Percentiles rank a stretch among this genome's conserved stretches.
phyloP scores from a whole-genome alignment of 2,329 filamentous ascomycete genomes.

The Sporothrix schenckii region DNA sequence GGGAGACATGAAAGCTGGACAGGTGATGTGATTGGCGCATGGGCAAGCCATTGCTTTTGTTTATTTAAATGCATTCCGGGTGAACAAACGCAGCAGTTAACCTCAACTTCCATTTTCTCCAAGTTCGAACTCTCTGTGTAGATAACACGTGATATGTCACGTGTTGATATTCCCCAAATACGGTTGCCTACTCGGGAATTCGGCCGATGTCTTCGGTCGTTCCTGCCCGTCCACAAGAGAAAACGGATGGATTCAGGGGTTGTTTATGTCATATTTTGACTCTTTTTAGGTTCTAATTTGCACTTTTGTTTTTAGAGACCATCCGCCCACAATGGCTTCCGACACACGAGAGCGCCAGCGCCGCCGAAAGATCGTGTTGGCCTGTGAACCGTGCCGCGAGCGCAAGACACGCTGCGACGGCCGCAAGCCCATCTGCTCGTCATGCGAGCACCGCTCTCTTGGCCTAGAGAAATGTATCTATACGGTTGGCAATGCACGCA shows the following conservation, averaged over 20 bases:
- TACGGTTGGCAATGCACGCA: conserved; percentile 29
- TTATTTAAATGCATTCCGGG: too few species aligned
- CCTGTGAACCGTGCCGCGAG: conserved; percentile 49
- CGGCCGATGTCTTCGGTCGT: too few species aligned
- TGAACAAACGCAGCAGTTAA: too few species aligned
- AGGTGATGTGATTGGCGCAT: too few species aligned
- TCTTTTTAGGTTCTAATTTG: not conserved
- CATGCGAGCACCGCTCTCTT: conserved; percentile 44
- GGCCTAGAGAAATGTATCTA: conserved; percentile 34
- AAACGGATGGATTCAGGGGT: not conserved
- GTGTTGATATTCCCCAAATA: not conserved
- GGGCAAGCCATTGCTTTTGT: not conserved
- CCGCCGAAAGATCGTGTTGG: conserved; percentile 42
- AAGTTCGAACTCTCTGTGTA: not conserved
- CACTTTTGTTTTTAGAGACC: not conserved
- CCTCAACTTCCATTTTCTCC: too few species aligned
- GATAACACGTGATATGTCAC: not conserved
- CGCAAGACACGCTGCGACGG: conserved; percentile 50
- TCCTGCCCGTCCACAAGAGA: not conserved
- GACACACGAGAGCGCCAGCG: conserved; percentile 31
- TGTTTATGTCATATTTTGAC: not conserved
- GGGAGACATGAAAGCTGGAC: too few species aligned
- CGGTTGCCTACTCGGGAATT: too few species aligned
- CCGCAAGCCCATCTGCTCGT: conserved; percentile 50
- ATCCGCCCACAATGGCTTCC: conserved; percentile 20